Evolutionary conservation across 1,284 basidiomycete species (phyloP), one percentile per base, ranked within the genome.

Genomic region (Sporisorium sorghi): DNA sequence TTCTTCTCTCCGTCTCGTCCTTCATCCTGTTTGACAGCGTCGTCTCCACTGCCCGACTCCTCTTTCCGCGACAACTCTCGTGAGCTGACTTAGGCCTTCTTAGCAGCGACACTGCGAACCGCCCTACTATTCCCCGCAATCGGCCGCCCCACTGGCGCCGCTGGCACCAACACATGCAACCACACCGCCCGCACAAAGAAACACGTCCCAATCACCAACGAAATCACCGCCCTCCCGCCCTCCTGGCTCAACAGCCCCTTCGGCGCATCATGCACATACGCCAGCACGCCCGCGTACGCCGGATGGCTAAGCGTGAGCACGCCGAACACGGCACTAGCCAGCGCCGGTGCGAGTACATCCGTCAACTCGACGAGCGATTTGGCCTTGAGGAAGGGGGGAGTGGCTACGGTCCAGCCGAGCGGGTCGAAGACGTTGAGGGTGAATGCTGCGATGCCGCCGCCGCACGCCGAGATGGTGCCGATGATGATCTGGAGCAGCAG

Each of bases 371-470:
- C 59, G 21, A 76, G 40, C 10, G 51, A 40, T 17, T 61, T 62
- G 0, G 76, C 73, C 30, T 63, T 73, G 19, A 81, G 54, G 14
- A 77, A 63, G 7, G 78, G 78, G 1, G 77, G 79, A 0, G 79
- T 81, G 7, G 10, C 8, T 14, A 80, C 54, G 17, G 28, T 54
- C 79, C 79, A 81, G 26, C 79, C 79, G 26, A 63, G 39, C n/a
- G 78, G 72, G 35, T 76, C 65, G 26, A 76, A 76, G 10, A 79
- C 70, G 55, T 70, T 67, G 35, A 81, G 67, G 12, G 78, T 79
- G 30, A 78, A 77, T 1, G 78, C 78, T 15, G 54, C 44, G 62
- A 79, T 78, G 0, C 78, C 78, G 19, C 79, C 79, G 7, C 78
- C 78, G 30, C 69, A 79, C 15, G 79, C 76, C 5, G 71, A 71